Evolutionary conservation across 768 basidiomycete species (phyloP), one percentile per base, ranked within the genome.

Genomic region (Amanita molliuscula): DNA sequence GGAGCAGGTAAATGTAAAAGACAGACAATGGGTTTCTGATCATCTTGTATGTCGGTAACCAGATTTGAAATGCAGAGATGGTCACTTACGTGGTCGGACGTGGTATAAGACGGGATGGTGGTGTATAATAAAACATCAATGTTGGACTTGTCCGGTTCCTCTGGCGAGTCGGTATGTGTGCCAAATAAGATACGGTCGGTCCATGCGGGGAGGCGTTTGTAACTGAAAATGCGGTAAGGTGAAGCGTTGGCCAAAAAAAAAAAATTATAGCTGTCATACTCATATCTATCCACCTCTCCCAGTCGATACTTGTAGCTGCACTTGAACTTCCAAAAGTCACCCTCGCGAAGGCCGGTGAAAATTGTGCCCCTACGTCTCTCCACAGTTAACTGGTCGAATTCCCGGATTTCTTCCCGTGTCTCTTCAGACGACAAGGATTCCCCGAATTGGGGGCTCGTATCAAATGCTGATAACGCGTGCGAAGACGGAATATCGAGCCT

Each of bases 171-270:
- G 18, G 74, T 75, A 60, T 81, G 71, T 4, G 88, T 88, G 10
- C 88, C 75, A 59, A 91, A 96, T 59, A 97, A 69, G 38, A 98
- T 77, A 40, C 95, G 77, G 65, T 98, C 95, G 25, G 93, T 96
- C 88, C 91, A 98, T 18, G 92, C 81, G 0, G 95, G 94, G 1
- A 72, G 74, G 8, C 95, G 82, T 59, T 79, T 84, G 9, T 65
- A 61, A 59, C 87, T 88, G 20, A 50, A 56, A 36, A 54, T 15
- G 46, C 37, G 15, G 33, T 44, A 23, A 37, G 47, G 40, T 26
- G 34, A 41, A 20, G 42, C 29, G 23, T 46, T 13, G 33, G 45
- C 44, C 15, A 5, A 10, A 16, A 6, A 15, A 36, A n/a, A 5
- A 10, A 16, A 6, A 15, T 36, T 3, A 38, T 26, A 16, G n/a